These are phyloP conservation scores for Daldinia grandis DNA, from an alignment of 495 filamentous ascomycete species.

Conservation along the genomic window DNA sequence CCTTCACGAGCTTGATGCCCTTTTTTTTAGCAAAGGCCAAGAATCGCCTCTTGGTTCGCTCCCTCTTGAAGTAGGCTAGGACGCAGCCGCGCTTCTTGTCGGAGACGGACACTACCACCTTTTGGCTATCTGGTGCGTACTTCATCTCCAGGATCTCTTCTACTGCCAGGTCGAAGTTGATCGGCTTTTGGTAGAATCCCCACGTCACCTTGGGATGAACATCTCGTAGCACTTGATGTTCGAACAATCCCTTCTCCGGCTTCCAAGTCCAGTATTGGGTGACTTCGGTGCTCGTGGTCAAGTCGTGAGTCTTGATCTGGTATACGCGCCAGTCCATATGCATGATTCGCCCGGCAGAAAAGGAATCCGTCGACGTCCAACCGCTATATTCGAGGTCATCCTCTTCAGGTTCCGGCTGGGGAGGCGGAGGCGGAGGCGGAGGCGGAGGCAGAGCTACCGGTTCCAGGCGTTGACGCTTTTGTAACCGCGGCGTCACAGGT, in stretches of 20 bases:
- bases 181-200: slow-evolving; percentile 56
- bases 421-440: not conserved
- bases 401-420: slow-evolving; percentile 26
- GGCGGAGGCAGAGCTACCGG: not conserved
- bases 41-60: slow-evolving; percentile 57
- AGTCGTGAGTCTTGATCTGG: slow-evolving; percentile 53
- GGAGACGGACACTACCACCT: slow-evolving; percentile 47
- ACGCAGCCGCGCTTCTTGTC: slow-evolving; percentile 46
- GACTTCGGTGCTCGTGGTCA: slow-evolving; percentile 50
- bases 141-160: slow-evolving; percentile 51
- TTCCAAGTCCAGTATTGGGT: slow-evolving; percentile 63
- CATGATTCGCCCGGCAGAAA: slow-evolving; percentile 49
- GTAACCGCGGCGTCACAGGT: slow-evolving; percentile 37
- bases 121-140: slow-evolving; percentile 44
- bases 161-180: slow-evolving; percentile 53
- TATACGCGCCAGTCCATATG: slow-evolving; percentile 55
- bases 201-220: slow-evolving; percentile 50
- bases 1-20: slow-evolving; percentile 51
- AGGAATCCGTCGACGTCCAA: slow-evolving; percentile 56
- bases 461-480: slow-evolving; percentile 41
- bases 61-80: slow-evolving; percentile 55
- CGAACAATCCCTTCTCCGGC: slow-evolving; percentile 47
- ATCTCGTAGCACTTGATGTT: slow-evolving; percentile 59
- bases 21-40: slow-evolving; percentile 50
- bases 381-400: slow-evolving; percentile 52